phyloP scores from a whole-genome alignment of 192 early-diverging fungal species.

The Haplosporangium gracile region DNA sequence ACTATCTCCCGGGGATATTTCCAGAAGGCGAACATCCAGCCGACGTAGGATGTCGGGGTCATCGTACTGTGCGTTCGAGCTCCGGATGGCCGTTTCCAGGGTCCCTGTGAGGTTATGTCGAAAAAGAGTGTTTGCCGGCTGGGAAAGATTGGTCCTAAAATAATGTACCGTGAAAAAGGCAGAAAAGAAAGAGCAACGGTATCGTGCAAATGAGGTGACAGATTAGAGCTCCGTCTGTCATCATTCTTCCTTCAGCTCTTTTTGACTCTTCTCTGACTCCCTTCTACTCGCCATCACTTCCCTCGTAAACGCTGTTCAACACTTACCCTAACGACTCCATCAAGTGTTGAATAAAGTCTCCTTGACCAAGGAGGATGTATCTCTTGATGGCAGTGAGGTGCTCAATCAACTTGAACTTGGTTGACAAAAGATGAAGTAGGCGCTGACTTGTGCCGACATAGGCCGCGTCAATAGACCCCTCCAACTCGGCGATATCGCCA shows the following conservation, averaged over 20 bases:
- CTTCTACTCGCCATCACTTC: background rate
- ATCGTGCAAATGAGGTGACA: background rate
- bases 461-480: conserved; percentile 78
- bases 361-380: conserved; percentile 93
- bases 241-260: background rate
- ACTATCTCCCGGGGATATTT: conserved; percentile 75
- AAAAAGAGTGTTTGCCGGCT: conserved; percentile 80
- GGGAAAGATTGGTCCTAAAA: conserved; percentile 66
- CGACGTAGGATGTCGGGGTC: conserved; percentile 78
- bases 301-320: background rate
- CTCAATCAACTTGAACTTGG: conserved; percentile 85
- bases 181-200: background rate
- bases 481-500: conserved; percentile 77
- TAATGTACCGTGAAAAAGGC: conserved; percentile 5
- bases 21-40: conserved; percentile 84
- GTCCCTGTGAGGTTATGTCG: conserved; percentile 92
- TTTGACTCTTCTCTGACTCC: background rate
- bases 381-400: conserved; percentile 89
- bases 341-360: conserved; percentile 93
- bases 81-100: conserved; percentile 85
- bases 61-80: conserved; percentile 92
- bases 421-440: conserved; percentile 84
- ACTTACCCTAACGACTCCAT: conserved; percentile 86
- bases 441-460: conserved; percentile 80
- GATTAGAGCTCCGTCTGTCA: background rate